Percentiles rank a stretch among this genome's conserved stretches.
Evolutionary conservation across 768 basidiomycete species (phyloP).

Genomic region (Lentinula lateritia): DNA sequence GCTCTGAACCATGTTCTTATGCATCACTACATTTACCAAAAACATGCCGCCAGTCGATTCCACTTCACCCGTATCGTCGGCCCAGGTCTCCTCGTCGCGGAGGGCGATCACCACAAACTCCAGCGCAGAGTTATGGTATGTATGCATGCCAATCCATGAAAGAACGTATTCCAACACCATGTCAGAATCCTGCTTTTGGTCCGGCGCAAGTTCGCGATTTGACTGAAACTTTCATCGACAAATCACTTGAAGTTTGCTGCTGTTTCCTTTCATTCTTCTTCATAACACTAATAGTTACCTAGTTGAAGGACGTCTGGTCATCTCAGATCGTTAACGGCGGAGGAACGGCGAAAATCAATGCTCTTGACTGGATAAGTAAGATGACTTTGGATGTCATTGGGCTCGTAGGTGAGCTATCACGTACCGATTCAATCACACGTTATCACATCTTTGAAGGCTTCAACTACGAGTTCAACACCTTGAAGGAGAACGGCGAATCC

Average conservation of each 20-base stretch:
- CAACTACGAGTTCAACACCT: conserved; percentile 27
- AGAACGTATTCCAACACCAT: background rate
- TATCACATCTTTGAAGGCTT: conserved; percentile 14
- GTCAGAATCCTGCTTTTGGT: conserved; percentile 64
- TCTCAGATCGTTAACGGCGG: conserved; percentile 26
- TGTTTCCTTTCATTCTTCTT: background rate
- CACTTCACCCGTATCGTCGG: conserved; percentile 38
- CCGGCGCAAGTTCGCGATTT: conserved; percentile 51
- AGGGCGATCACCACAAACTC: conserved; percentile 40
- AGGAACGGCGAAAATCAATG: conserved; percentile 39
- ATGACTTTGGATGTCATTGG: conserved; percentile 78
- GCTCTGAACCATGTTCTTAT: conserved; percentile 62
- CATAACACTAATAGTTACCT: background rate
- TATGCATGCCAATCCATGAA: background rate
- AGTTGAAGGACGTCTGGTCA: conserved; percentile 49
- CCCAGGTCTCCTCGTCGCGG: conserved; percentile 41
- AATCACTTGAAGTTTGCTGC: conserved; percentile 39
- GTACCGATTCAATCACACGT: background rate
- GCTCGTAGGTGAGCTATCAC: conserved; percentile 38
- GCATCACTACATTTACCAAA: conserved; percentile 50
- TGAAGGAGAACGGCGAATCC: conserved; percentile 21
- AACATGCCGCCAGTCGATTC: conserved; percentile 35
- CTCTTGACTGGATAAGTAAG: conserved; percentile 58
- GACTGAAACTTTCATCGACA: conserved; percentile 51
- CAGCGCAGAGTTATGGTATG: conserved; percentile 43